A percentile compares a stretch with the other conserved stretches of the same genome.
These are phyloP conservation scores for Apophysomyces ossiformis DNA, from an alignment of 371 early-diverging fungal species.

Conservation along the genomic window DNA sequence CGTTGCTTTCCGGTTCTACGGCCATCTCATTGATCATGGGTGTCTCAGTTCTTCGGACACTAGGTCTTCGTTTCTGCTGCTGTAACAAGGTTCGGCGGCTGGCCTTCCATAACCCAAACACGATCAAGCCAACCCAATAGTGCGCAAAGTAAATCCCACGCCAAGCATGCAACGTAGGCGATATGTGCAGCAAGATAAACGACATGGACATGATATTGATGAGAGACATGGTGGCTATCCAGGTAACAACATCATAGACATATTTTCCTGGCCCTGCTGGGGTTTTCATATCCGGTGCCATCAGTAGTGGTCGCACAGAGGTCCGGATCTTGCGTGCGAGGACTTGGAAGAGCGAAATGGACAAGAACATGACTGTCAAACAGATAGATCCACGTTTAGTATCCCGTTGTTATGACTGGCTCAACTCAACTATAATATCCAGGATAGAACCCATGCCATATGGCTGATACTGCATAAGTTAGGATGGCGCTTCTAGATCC, in stretches of 20 bases:
- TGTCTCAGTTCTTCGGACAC: neutral
- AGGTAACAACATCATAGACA: conserved; percentile 72
- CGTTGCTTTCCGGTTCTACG: neutral
- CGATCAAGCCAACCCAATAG: conserved; percentile 43
- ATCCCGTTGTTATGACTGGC: conserved; percentile 23
- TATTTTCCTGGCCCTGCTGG: conserved; percentile 36
- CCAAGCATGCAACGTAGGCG: conserved; percentile 65
- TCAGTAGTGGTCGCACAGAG: conserved; percentile 70
- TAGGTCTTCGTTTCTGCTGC: conserved; percentile 24
- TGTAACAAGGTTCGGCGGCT: conserved; percentile 14
- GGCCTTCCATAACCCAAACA: conserved; percentile 22
- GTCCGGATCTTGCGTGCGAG: conserved; percentile 58
- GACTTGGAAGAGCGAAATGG: conserved; percentile 27
- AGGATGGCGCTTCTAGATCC: conserved; percentile 61
- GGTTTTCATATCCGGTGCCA: conserved; percentile 40
- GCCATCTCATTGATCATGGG: conserved; percentile 3
- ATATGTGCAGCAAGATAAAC: conserved; percentile 69
- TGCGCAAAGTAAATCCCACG: conserved; percentile 59
- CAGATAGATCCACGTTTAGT: conserved; percentile 5
- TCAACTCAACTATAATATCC: conserved; percentile 73
- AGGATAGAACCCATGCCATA: conserved; percentile 96
- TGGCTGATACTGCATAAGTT: conserved; percentile 82
- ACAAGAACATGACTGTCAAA: conserved; percentile 35
- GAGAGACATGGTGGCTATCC: conserved; percentile 63
- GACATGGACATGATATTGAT: conserved; percentile 75